A percentile compares a stretch with the other conserved stretches of the same genome.
These are phyloP conservation scores for Chytriomyces sp. DNA, from an alignment of 192 early-diverging fungal genomes.

Conservation along the genomic window DNA sequence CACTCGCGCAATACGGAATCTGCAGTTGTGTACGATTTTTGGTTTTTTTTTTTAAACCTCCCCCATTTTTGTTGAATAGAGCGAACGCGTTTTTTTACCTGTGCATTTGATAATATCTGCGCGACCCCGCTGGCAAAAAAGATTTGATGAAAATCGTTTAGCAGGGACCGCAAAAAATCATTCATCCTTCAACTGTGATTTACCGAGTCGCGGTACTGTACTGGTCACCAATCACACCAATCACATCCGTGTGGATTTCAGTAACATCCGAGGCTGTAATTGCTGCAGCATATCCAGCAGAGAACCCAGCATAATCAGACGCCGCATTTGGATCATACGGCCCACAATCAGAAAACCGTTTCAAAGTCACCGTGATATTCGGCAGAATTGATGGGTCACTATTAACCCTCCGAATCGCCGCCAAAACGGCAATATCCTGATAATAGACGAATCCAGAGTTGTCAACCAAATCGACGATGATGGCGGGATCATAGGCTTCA, in stretches of 20 bases:
- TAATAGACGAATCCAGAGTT: neutral
- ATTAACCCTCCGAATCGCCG: conserved; percentile 2
- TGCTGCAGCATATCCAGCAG: conserved; percentile 4
- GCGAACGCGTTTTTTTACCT: too few relatives aligned
- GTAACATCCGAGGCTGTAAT: neutral
- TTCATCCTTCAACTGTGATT: too few relatives aligned
- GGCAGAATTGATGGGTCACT: conserved; percentile 9
- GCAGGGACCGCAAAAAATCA: too few relatives aligned
- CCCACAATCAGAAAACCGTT: conserved; percentile 12
- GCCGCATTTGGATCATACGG: neutral
- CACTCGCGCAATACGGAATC: neutral
- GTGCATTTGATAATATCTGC: too few relatives aligned
- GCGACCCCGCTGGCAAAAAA: too few relatives aligned
- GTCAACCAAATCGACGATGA: neutral
- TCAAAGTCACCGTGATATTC: neutral
- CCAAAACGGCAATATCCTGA: neutral
- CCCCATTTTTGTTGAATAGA: too few relatives aligned
- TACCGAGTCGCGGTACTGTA: neutral
- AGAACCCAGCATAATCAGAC: neutral
- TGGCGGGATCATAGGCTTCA: neutral
- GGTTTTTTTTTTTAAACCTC: too few relatives aligned
- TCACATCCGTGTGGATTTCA: conserved; percentile 14
- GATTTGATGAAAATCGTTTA: too few relatives aligned
- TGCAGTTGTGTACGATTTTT: too few relatives aligned
- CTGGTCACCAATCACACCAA: conserved; percentile 20